Evolutionary conservation across 2,329 filamentous ascomycete genomes (phyloP).

Genomic region (Diaporthe sp.): DNA sequence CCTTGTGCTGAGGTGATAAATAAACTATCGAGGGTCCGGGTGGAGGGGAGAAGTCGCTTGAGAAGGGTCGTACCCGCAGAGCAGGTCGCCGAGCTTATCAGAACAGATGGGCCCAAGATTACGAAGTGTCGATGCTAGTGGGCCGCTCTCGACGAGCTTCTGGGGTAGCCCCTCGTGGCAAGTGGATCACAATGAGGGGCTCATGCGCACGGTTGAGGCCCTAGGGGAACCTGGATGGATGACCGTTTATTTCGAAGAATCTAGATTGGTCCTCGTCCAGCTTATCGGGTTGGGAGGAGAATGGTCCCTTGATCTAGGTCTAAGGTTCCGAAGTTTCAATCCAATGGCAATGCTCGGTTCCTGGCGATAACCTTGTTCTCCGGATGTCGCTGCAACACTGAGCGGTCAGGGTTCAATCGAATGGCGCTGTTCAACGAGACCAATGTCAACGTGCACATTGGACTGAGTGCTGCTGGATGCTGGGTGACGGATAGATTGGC

Average conservation of each 20-base stretch:
- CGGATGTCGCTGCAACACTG: neutral
- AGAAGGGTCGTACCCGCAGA: neutral
- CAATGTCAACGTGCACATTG: neutral
- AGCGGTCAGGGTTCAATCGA: neutral
- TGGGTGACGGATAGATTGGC: too few relatives aligned
- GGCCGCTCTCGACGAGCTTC: conserved; percentile 2
- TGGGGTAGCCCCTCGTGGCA: conserved; percentile 37
- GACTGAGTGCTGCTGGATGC: neutral
- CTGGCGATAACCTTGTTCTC: neutral
- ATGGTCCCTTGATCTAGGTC: neutral
- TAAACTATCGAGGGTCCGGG: neutral
- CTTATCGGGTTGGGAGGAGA: neutral
- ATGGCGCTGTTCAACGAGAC: neutral
- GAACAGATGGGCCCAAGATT: conserved; percentile 22
- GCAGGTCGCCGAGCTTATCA: conserved; percentile 25
- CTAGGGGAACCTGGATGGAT: neutral
- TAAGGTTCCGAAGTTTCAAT: too few relatives aligned
- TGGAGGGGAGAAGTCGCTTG: neutral
- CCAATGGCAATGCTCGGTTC: too few relatives aligned
- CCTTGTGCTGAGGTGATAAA: neutral
- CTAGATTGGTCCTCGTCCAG: neutral
- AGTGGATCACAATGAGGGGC: conserved; percentile 30
- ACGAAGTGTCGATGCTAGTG: conserved; percentile 26
- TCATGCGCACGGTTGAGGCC: neutral
- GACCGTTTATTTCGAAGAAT: neutral